Conservation (phyloP, 176 grass and related monocot species). For the Oryza meridionalis region DNA sequence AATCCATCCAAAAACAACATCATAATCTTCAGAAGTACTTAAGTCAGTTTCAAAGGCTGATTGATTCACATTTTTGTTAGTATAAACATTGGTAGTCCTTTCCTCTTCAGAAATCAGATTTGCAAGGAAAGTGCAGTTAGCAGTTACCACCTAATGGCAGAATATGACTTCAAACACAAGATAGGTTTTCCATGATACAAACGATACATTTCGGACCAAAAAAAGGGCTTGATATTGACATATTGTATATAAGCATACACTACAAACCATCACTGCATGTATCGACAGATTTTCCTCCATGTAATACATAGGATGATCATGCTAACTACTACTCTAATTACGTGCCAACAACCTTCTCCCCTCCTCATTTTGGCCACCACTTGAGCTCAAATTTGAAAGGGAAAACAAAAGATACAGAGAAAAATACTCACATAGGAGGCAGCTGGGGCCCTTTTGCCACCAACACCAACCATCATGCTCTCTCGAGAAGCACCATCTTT, state of each 20-base stretch:
- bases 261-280: constrained; percentile 96
- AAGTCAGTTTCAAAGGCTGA: not conserved
- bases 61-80: constrained; percentile 14
- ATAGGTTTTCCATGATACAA: constrained; percentile 37
- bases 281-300: constrained; percentile 76
- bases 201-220: constrained; percentile 1
- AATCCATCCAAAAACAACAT: constrained; percentile 3
- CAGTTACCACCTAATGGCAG: not conserved
- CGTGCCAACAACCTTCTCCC: constrained; percentile 34
- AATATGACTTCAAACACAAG: constrained; percentile 6
- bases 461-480: constrained; percentile 50
- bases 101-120: not conserved
- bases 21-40: not conserved
- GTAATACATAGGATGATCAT: constrained; percentile 97
- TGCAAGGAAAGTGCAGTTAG: constrained; percentile 8
- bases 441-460: constrained; percentile 35
- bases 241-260: constrained; percentile 46
- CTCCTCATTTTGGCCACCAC: constrained; percentile 30
- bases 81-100: not conserved
- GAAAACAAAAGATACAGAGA: not conserved
- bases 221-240: constrained; percentile 51
- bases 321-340: constrained; percentile 44
- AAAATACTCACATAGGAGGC: constrained; percentile 56
- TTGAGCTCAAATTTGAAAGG: constrained; percentile 18
- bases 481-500: constrained; percentile 37